Base-by-base conservation (phyloP, 208 protist species). In the Polymyxa betae region DNA sequence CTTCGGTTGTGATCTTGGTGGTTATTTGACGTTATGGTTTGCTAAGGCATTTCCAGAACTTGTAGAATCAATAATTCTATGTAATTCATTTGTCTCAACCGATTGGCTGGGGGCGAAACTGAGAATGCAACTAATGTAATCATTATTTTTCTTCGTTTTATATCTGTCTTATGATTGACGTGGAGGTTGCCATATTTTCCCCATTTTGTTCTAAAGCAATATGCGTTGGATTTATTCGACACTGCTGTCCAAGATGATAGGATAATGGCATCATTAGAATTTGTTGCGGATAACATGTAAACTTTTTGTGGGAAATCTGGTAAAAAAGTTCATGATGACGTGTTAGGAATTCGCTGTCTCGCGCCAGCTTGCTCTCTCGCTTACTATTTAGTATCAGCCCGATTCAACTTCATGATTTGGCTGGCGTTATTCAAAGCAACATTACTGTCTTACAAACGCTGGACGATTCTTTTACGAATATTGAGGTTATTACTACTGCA, bases 121-220 rank as follows among this genome's bases (percentile, higher is more conserved):
- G 12, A 60, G 5, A 24, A 29, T 60, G 49, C 5, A 24, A 60
- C 49, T 24, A 60, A 29, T 60, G 49, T 60, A 60, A 60, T 60
- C 49, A 5, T 5, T 5, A 60, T 60, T 60, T 5, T 60, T 60
- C 49, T 29, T 60, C 49, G 49, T 60, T 24, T 24, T 5, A 60
- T 29, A 5, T 35, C 72, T 43, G 72, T 35, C n/a, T 5, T 35
- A 5, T 40, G 16, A 82, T 82, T 43, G 72, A 5, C 40, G 5
- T 82, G 72, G 16, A 82, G 72, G 72, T 82, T 82, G 16, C n/a
- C 72, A 43, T 82, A 45, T 12, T 20, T 82, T 5, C 72, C 72
- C n/a, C 16, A 12, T 20, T 82, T 82, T 43, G n/a, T 82, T 35
- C 35, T 82, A n/a, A 35, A 43, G 72, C 5, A n/a, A 12, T 43